phyloP scores from a whole-genome alignment of 2,329 filamentous ascomycete genomes.

The Verticillium alfalfae region DNA sequence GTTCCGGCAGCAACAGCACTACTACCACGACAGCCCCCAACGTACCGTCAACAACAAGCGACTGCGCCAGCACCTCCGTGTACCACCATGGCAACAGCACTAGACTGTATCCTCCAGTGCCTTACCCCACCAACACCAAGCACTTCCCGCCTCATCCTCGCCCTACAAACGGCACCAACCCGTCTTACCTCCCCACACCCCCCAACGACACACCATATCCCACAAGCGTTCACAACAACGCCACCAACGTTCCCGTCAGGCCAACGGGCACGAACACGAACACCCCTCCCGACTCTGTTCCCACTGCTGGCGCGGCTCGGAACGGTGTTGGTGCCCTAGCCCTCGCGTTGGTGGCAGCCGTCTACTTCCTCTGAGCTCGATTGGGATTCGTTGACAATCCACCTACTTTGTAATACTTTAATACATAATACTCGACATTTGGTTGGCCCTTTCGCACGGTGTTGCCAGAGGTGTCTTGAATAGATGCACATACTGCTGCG shows the following conservation, averaged over 20 bases:
- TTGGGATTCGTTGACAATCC: not conserved
- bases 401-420: too few species aligned
- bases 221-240: not conserved
- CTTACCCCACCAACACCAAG: slow-evolving; percentile 6
- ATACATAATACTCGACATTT: not conserved
- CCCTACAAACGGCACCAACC: not conserved
- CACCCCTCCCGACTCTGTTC: slow-evolving; percentile 11
- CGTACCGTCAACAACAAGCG: not conserved
- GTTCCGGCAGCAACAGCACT: slow-evolving; percentile 8
- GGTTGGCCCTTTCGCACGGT: not conserved
- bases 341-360: slow-evolving; percentile 30
- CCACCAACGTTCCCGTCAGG: not conserved
- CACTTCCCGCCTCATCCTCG: slow-evolving; percentile 8
- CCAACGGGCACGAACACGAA: not conserved
- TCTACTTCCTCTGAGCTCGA: slow-evolving; percentile 31
- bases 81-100: not conserved
- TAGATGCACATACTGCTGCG: not conserved
- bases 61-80: not conserved
- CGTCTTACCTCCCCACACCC: not conserved
- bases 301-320: slow-evolving; percentile 19
- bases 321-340: slow-evolving; percentile 27
- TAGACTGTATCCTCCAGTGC: not conserved
- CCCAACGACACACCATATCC: not conserved
- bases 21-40: slow-evolving; percentile 6
- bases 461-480: not conserved